phyloP scores from a whole-genome alignment of 1,284 basidiomycete genomes.

The Austropuccinia psidii region DNA sequence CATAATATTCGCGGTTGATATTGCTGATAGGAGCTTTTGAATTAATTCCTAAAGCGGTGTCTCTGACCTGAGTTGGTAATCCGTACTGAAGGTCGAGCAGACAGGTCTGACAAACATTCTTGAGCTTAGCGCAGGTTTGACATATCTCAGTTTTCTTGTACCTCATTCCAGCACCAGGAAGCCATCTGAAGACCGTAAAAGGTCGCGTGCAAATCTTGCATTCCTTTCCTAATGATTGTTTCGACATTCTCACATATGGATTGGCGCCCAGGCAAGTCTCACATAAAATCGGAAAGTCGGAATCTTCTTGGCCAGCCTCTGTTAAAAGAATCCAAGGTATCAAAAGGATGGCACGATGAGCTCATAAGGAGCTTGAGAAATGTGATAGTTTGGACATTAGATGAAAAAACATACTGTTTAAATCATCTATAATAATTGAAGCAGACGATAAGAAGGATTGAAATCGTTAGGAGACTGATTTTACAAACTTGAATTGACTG shows the following conservation, averaged over 20 bases:
- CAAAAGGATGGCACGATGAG: background rate
- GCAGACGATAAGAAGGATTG: background rate
- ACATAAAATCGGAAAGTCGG: constrained; percentile 75
- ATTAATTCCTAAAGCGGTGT: constrained; percentile 81
- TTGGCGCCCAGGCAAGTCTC: constrained; percentile 57
- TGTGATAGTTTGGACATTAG: too few species aligned
- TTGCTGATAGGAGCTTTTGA: constrained; percentile 87
- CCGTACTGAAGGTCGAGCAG: constrained; percentile 88
- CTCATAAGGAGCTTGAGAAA: too few species aligned
- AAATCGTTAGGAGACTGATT: background rate
- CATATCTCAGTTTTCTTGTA: constrained; percentile 98
- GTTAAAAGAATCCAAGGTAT: background rate
- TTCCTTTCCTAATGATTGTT: constrained; percentile 89
- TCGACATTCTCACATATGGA: constrained; percentile 57
- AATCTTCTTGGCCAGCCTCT: constrained; percentile 77
- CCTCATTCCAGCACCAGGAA: constrained; percentile 80
- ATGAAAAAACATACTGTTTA: constrained; percentile 24
- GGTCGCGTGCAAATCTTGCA: constrained; percentile 89
- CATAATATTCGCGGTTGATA: constrained; percentile 90
- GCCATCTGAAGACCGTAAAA: constrained; percentile 92
- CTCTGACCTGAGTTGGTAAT: constrained; percentile 90
- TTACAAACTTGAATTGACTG: background rate
- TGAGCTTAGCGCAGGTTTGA: constrained; percentile 96
- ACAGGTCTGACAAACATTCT: constrained; percentile 98
- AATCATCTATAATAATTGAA: constrained; percentile 8